Conservation (phyloP, 139 green algal species). For the Tetraselmis chui region DNA sequence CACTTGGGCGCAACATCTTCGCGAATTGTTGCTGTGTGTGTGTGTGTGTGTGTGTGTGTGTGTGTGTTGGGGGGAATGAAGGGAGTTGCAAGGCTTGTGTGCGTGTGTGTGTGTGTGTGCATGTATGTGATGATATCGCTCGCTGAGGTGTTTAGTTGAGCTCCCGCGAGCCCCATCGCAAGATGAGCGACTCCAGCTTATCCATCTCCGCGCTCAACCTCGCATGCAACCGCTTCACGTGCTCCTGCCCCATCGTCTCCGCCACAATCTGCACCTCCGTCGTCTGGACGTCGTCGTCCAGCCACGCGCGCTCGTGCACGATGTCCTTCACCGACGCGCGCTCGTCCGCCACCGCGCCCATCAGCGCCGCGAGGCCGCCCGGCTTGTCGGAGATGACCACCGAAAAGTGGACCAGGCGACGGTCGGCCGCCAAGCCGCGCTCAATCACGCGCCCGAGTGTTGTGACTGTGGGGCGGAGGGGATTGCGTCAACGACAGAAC, state of each 20-base stretch:
- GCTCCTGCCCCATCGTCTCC: conserved; percentile 8
- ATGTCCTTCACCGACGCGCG: conserved; percentile 23
- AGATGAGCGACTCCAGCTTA: neutral
- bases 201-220: neutral
- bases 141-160: too few relatives aligned
- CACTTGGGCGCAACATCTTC: too few relatives aligned
- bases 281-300: conserved; percentile 12
- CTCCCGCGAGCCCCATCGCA: neutral
- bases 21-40: too few relatives aligned
- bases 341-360: neutral
- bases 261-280: conserved; percentile 9
- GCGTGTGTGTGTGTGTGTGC: too few relatives aligned
- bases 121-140: too few relatives aligned
- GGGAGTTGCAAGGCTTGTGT: too few relatives aligned
- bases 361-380: conserved; percentile 1
- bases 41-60: too few relatives aligned
- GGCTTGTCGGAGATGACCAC: conserved; percentile 19
- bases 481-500: too few relatives aligned
- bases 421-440: conserved; percentile 18
- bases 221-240: neutral
- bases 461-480: neutral
- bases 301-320: conserved; percentile 18
- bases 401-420: conserved; percentile 16
- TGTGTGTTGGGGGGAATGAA: too few relatives aligned
- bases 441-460: conserved; percentile 20